Base-by-base conservation (phyloP, 768 basidiomycete genomes). In the Chiua virens region DNA sequence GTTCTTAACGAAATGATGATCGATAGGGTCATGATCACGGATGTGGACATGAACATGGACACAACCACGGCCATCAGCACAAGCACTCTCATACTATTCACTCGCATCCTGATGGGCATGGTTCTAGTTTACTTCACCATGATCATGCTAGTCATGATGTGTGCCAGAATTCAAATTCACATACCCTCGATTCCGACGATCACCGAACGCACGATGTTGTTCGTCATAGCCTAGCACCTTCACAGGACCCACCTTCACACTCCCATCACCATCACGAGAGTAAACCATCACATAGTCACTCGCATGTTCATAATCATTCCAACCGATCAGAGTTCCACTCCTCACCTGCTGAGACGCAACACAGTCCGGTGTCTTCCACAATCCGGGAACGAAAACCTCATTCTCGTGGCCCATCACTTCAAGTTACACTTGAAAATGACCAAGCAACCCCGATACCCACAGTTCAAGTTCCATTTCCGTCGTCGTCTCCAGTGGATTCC, bases 391-490 rank as follows among this genome's bases (percentile, higher is more conserved):
- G 62, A 37, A 72, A 71, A 50, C 71, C 73, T 18, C 70, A 72
- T 47, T 75, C 70, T 52, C 68, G 65, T 32, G 74, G 74, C 13
- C 61, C 74, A n/a, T 69, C 76, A 20, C 66, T 79, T 22, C 68
- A 73, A 50, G 63, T 74, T 36, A 60, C 71, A 32, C 54, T 59
- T n/a, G 60, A 54, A 55, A 64, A 32, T 45, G 55, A 54, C 42
- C 56, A 46, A 42, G 25, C 57, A 53, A 56, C 56, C 54, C 42
- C 64, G 47, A 28, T 52, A 25, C 41, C 60, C 39, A 21, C 60
- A 43, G 51, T 42, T 49, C 57, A 57, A 52, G 49, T 63, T 58
- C 59, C 62, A 50, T 66, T 66, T 53, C 65, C 61, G 52, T 43
- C 51, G 30, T 56, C 61, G 42, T 67, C 57, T 54, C 65, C 60